Percentiles rank a stretch among this genome's conserved stretches.
Conservation (phyloP, 805 yeast genomes). For the Yamadazyma takamatsuzukensis region DNA sequence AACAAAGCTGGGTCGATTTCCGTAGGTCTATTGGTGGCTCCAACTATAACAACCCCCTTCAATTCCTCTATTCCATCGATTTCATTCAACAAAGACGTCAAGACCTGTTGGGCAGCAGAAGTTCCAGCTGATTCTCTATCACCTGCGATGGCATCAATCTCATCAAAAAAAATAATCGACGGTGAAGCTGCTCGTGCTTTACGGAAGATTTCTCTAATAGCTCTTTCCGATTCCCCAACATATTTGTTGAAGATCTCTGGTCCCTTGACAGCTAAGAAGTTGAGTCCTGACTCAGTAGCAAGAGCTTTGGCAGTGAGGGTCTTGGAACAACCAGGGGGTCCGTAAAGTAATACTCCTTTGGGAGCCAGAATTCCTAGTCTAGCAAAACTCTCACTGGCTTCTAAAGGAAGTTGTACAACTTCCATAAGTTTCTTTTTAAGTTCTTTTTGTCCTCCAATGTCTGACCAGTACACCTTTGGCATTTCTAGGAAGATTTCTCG, state of each 20-base stretch:
- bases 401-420: constrained; percentile 88
- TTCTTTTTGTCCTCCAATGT: constrained; percentile 91
- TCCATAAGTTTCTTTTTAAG: constrained; percentile 79
- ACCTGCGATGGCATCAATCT: constrained; percentile 88
- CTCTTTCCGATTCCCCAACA: constrained; percentile 92
- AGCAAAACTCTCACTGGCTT: constrained; percentile 72
- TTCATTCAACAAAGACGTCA: constrained; percentile 88
- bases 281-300: constrained; percentile 93
- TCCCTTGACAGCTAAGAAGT: constrained; percentile 92
- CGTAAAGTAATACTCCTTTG: constrained; percentile 87
- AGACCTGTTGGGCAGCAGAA: constrained; percentile 77
- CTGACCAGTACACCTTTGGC: constrained; percentile 91
- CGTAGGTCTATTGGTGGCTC: constrained; percentile 95
- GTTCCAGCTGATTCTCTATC: constrained; percentile 61
- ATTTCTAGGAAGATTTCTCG: constrained; percentile 90
- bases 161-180: constrained; percentile 91
- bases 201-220: constrained; percentile 88
- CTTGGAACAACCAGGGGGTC: constrained; percentile 98
- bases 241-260: constrained; percentile 94
- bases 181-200: constrained; percentile 96
- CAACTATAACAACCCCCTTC: constrained; percentile 89
- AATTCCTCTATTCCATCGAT: constrained; percentile 96
- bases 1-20: constrained; percentile 88
- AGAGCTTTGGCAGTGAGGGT: constrained; percentile 92
- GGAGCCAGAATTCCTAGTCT: constrained; percentile 85